Evolutionary conservation across 805 yeast species (phyloP), one percentile per base, ranked within the genome.

Genomic region (Clavispora fructus): DNA sequence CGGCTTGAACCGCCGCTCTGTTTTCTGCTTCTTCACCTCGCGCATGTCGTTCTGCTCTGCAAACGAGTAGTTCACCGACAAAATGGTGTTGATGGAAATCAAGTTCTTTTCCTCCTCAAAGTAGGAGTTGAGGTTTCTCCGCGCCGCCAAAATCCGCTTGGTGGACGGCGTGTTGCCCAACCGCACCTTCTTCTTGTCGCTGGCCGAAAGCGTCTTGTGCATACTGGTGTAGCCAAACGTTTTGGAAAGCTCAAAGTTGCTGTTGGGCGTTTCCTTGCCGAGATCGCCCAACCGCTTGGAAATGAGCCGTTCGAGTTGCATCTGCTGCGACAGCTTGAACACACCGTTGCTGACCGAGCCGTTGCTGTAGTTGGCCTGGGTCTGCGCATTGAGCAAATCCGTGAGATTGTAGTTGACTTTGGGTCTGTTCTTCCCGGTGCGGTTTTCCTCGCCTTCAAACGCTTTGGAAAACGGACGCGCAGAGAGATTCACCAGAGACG

Each of bases 101-200:
- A 70, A 60, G 55, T 72, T 71, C 28, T 73, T 57, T 49, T 72
- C 77, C 51, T 72, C 76, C 55, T 72, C 77, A 46, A 71, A 71
- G 50, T 71, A 71, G 64, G 64, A 67, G 46, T 67, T 69, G 53
- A 72, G 63, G 55, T 69, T 72, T 35, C 77, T 58, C 29, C 70
- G 57, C 1, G 76, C 74, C 26, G 75, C 67, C 28, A 72, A 52
- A 16, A 72, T 70, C 41, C 59, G 63, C 55, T 71, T 71, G 4
- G 77, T 69, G 11, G 73, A 59, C 8, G 75, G 75, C 13, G 77
- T 71, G 44, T 69, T 69, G 5, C 77, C 77, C 26, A 64, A 55
- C 42, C 73, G 59, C 10, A 66, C 45, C 40, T 60, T 61, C 43
- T 55, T 58, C 42, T 61, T 59, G 28, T 60, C 59, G 7, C 26